Evolutionary conservation across 2,329 filamentous ascomycete species (phyloP), one percentile per base, ranked within the genome.

Genomic region (Geoglossum cookeanum): DNA sequence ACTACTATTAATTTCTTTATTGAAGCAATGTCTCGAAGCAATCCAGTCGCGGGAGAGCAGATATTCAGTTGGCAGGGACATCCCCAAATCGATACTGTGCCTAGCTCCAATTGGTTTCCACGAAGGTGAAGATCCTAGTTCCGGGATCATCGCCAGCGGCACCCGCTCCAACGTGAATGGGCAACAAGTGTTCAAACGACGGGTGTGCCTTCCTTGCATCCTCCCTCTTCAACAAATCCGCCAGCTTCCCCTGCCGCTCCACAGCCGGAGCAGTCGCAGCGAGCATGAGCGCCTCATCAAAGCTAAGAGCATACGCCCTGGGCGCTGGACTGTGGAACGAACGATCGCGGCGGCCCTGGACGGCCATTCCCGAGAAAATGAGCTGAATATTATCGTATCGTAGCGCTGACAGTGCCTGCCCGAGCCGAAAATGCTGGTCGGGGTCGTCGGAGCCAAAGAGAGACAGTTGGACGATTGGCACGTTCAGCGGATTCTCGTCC

Each of bases 361-460:
- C 84, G 0, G 83, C 82, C 83, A 88, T 87, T 9, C 85, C 85
- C 0, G 83, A 83, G 29, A 78, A 78, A 51, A 89, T 78, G 59
- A 89, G 80, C 54, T 84, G 73, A 55, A 87, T 74, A 17, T 78
- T 78, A 57, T 85, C 77, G 15, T 85, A 79, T 15, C 85, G 77
- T 1, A 89, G 74, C n/a, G 74, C 68, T 7, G 78, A 70, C 1
- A 89, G 72, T 1, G 84, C 84, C 58, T 78, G 74, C 1, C 85
- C 85, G 1, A 89, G 76, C 2, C 72, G 73, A 67, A 83, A 84
- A 65, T 89, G 85, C 64, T 78, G 74, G 59, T 77, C 73, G 0
- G 82, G 78, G 59, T 85, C 78, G 61, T 85, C 80, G 53, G 71
- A 77, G 58, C 76, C 71, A 67, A 83, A 86, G 9, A 88, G 73